A percentile compares a stretch with the other conserved stretches of the same genome.
Conservation (phyloP, 139 green algal species). For the Chlamydomonas urium region DNA sequence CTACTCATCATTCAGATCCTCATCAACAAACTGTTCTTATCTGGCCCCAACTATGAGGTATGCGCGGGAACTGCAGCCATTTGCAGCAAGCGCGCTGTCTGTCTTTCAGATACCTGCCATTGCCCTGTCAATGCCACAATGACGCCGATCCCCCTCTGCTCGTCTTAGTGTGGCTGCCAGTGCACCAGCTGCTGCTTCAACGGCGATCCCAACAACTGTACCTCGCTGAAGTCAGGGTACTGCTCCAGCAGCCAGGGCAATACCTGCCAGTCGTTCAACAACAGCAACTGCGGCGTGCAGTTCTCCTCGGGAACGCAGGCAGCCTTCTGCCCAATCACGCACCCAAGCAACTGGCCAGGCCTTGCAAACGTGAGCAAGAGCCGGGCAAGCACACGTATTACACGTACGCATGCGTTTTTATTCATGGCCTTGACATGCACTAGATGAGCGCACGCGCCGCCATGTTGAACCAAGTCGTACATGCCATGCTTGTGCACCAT, state of each 20-base stretch:
- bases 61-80: not conserved
- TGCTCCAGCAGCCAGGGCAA: not conserved
- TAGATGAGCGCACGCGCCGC: too few species aligned
- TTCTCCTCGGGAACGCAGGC: not conserved
- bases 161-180: conserved; percentile 10
- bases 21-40: conserved; percentile 45
- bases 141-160: not conserved
- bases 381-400: too few species aligned
- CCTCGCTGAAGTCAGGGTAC: not conserved
- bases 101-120: not conserved
- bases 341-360: conserved; percentile 10
- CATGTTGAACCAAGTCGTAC: too few species aligned
- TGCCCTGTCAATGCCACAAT: not conserved
- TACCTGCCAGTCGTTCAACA: conserved; percentile 2
- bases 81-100: not conserved
- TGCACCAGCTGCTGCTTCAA: conserved; percentile 11
- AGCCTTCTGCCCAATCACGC: conserved; percentile 10
- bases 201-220: conserved; percentile 6
- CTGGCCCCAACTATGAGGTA: conserved; percentile 40
- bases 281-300: not conserved
- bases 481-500: too few species aligned
- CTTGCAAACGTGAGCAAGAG: too few species aligned
- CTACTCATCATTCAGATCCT: conserved; percentile 50
- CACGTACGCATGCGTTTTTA: too few species aligned
- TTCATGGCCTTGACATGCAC: too few species aligned